phyloP scores from a whole-genome alignment of 148 eudicot species.

The Euryodendron excelsum region DNA sequence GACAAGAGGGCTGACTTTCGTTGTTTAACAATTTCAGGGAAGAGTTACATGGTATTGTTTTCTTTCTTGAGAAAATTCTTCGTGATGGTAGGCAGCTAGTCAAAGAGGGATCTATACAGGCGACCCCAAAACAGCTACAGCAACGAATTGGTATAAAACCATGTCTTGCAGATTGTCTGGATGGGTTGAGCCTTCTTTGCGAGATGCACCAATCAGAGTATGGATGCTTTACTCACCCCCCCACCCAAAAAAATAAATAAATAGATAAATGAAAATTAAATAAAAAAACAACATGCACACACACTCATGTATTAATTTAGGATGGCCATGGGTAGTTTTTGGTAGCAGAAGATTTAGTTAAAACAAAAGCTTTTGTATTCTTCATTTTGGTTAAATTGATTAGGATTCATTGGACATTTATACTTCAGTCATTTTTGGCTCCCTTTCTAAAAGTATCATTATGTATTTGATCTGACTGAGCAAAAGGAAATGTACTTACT shows the following conservation, averaged over 20 bases:
- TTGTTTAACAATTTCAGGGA: conserved; percentile 43
- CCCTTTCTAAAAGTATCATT: neutral
- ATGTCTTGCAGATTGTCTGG: conserved; percentile 74
- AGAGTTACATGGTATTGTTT: conserved; percentile 48
- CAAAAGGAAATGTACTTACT: neutral
- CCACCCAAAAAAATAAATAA: no score
- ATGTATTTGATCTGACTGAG: neutral
- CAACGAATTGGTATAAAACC: conserved; percentile 77
- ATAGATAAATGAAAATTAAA: no score
- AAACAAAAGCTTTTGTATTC: neutral
- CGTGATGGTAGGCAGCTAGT: conserved; percentile 72
- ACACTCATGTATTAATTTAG: neutral
- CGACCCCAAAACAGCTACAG: conserved; percentile 46
- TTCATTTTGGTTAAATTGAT: neutral
- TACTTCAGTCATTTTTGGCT: neutral
- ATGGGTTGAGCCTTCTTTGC: conserved; percentile 60
- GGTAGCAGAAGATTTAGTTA: neutral
- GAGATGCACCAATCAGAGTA: conserved; percentile 92
- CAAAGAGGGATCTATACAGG: conserved; percentile 51
- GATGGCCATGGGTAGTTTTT: neutral
- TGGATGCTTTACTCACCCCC: conserved; percentile 16
- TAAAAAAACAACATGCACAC: no score
- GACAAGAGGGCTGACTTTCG: neutral
- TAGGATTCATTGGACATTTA: neutral
- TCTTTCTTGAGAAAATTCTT: conserved; percentile 58